Percentiles rank a stretch among this genome's conserved stretches.
These are phyloP conservation scores for Neodidymelliopsis sp. DNA, from an alignment of 2,329 filamentous ascomycete species.

Conservation along the genomic window DNA sequence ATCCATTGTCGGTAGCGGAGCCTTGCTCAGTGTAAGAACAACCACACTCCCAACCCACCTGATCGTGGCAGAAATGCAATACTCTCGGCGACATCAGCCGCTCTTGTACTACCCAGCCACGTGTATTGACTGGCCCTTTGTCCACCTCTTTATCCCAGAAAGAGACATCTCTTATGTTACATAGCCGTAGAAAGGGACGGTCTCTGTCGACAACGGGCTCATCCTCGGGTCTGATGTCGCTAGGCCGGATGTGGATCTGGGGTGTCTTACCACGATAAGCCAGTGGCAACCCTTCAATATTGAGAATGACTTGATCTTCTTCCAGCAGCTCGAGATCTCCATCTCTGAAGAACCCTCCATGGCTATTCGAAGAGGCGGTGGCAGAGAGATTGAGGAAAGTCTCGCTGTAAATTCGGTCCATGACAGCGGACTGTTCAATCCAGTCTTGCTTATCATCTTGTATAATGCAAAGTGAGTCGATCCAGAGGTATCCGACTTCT, in stretches of 20 bases:
- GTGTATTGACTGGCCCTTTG: conserved; percentile 22
- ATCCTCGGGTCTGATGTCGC: too few relatives aligned
- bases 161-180: background rate
- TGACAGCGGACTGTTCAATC: conserved; percentile 22
- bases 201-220: too few relatives aligned
- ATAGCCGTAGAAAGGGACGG: background rate
- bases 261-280: background rate
- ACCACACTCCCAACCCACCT: conserved; percentile 33
- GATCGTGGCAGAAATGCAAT: conserved; percentile 28
- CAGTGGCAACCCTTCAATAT: conserved; percentile 15
- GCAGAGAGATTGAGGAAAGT: conserved; percentile 36
- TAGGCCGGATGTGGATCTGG: too few relatives aligned
- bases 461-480: background rate
- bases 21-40: conserved; percentile 1
- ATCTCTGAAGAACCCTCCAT: conserved; percentile 24
- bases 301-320: conserved; percentile 24
- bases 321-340: conserved; percentile 1
- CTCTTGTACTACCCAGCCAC: conserved; percentile 38
- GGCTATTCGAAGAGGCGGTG: conserved; percentile 23
- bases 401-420: conserved; percentile 25
- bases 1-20: background rate
- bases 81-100: conserved; percentile 30
- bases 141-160: conserved; percentile 26
- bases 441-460: conserved; percentile 21
- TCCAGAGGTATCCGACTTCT: background rate